These are phyloP conservation scores for Leccinum uliginosum DNA, from an alignment of 768 basidiomycete species.

Conservation along the genomic window DNA sequence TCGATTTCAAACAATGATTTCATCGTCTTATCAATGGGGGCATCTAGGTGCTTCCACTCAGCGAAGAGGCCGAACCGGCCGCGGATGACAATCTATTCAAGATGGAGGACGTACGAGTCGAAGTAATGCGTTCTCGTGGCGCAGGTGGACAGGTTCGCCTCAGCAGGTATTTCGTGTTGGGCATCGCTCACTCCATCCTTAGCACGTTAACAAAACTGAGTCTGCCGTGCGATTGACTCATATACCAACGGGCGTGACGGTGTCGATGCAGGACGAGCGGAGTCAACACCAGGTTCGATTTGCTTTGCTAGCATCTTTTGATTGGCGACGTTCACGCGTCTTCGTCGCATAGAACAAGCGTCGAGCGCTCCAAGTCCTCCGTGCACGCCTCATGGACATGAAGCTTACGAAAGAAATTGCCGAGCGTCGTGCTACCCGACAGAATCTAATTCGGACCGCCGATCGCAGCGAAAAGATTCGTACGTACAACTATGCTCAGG, in stretches of 20 bases:
- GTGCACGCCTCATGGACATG: slow-evolving; percentile 78
- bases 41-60: slow-evolving; percentile 73
- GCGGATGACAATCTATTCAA: slow-evolving; percentile 61
- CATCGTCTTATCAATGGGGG: background rate
- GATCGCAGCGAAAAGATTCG: slow-evolving; percentile 93
- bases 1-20: background rate
- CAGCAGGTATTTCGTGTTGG: background rate
- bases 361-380: slow-evolving; percentile 88
- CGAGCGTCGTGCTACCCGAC: slow-evolving; percentile 62
- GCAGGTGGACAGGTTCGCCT: slow-evolving; percentile 85
- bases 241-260: slow-evolving; percentile 86
- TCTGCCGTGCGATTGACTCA: slow-evolving; percentile 95
- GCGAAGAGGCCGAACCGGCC: slow-evolving; percentile 56
- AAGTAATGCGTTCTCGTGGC: slow-evolving; percentile 95
- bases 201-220: slow-evolving; percentile 99
- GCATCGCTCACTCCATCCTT: background rate
- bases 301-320: background rate
- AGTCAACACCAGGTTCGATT: slow-evolving; percentile 81
- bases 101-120: slow-evolving; percentile 84
- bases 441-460: slow-evolving; percentile 71
- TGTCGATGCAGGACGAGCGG: slow-evolving; percentile 97
- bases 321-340: background rate
- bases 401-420: slow-evolving; percentile 69
- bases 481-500: slow-evolving; percentile 94
- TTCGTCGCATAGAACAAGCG: slow-evolving; percentile 64